Base-by-base conservation (phyloP, 306 rosid species). In the Arachis stenosperma region DNA sequence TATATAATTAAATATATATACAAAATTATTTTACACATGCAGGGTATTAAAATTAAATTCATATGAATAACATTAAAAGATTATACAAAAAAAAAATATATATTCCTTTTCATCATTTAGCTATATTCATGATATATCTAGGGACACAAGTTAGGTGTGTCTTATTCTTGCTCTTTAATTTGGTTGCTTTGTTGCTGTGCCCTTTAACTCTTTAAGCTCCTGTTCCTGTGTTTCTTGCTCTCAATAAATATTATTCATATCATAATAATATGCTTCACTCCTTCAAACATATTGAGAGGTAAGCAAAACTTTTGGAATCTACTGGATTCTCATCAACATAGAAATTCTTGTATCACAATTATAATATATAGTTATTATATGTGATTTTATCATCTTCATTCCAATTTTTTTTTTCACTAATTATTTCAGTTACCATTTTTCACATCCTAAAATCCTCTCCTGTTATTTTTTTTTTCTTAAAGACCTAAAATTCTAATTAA, bases 141-240 rank as follows among this genome's bases (percentile, higher is more conserved):
- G 74, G 73, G 71, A 70, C 69, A 70, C 43, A 70, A 47, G 51
- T 39, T 54, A 54, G 75, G 69, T 53, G 66, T 74, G 85, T 86
- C 83, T 79, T 78, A 67, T 79, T 81, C 73, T 60, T 74, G 42
- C 46, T 70, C 46, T 70, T 79, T 73, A 46, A 66, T 64, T 55
- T 42, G 70, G 53, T 61, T 29, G 46, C 73, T 29, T 79, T 67
- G 65, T 60, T 14, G 64, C 67, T 67, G 44, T 67, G 44, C 57
- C 75, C 39, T 79, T 67, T 61, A 59, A 11, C 57, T 73, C 39
- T 79, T 67, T 61, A 59, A 11, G 64, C 67, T 58, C 27, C 27
- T 22, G 27, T 22, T 22, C 1, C 27, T 22, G 27, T 22, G 27
- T 22, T 70, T 51, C 67, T 69, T 50, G 74, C 73, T 78, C 75